phyloP scores from a whole-genome alignment of 2,329 filamentous ascomycete species.

The Byssothecium circinans region DNA sequence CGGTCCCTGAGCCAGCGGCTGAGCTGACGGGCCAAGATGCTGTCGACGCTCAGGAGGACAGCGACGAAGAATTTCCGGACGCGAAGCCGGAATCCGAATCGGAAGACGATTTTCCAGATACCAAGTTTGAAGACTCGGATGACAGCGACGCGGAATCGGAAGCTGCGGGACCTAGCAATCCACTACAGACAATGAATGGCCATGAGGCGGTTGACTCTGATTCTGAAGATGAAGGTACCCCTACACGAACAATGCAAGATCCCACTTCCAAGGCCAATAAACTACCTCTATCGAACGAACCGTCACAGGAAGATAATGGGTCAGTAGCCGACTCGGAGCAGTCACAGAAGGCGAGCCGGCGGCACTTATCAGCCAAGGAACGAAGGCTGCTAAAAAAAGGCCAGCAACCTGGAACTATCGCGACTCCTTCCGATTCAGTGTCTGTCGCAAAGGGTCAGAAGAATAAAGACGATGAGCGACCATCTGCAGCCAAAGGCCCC shows the following conservation, averaged over 20 bases:
- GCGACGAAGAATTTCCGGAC: conserved; percentile 52
- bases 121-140: conserved; percentile 40
- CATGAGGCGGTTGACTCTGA: conserved; percentile 19
- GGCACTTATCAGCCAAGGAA: conserved; percentile 44
- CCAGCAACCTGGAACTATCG: conserved; percentile 20
- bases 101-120: conserved; percentile 52
- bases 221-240: conserved; percentile 26
- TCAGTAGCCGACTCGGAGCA: conserved; percentile 33
- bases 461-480: conserved; percentile 23
- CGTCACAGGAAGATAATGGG: conserved; percentile 30
- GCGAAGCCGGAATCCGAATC: conserved; percentile 41
- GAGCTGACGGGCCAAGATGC: conserved; percentile 18
- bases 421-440: conserved; percentile 15
- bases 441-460: conserved; percentile 11
- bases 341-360: conserved; percentile 24
- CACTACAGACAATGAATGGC: conserved; percentile 39
- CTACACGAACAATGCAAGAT: conserved; percentile 6
- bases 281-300: conserved; percentile 6
- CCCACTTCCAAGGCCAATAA: conserved; percentile 17
- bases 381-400: conserved; percentile 44
- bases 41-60: conserved; percentile 36
- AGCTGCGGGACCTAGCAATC: conserved; percentile 38
- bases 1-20: conserved; percentile 1
- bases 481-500: conserved; percentile 19
- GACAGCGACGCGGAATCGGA: conserved; percentile 43